These are phyloP conservation scores for Beauveria medogensis DNA, from an alignment of 2,329 filamentous ascomycete species.

Conservation along the genomic window DNA sequence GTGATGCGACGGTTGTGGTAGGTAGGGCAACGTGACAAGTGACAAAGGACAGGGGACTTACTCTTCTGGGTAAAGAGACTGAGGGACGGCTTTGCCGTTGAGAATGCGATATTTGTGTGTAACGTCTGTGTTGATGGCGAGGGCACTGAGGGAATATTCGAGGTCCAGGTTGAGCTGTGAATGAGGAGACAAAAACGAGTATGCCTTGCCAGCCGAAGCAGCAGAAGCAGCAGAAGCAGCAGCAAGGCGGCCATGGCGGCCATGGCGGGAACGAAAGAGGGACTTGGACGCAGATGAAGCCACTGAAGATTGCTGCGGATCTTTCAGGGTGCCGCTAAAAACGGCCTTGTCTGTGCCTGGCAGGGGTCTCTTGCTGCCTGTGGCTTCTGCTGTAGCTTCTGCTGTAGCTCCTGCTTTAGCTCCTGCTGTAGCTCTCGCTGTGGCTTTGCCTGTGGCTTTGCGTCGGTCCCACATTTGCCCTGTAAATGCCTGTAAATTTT, in stretches of 20 bases:
- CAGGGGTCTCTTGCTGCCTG: neutral
- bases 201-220: neutral
- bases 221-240: neutral
- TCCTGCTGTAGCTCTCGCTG: neutral
- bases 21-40: neutral
- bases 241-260: neutral
- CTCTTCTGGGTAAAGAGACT: conserved; percentile 15
- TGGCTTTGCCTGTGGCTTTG: neutral
- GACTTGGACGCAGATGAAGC: neutral
- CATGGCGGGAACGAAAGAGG: neutral
- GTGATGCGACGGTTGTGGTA: neutral
- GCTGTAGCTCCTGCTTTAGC: too few species aligned
- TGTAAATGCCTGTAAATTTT: neutral
- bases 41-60: neutral
- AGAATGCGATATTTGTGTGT: conserved; percentile 24
- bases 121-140: conserved; percentile 20
- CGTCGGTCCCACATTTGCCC: conserved; percentile 10
- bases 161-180: conserved; percentile 10
- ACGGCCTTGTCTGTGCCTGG: neutral
- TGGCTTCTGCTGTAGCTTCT: neutral
- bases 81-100: conserved; percentile 25
- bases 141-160: conserved; percentile 22
- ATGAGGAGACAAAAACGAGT: neutral
- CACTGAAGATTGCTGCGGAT: neutral
- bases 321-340: neutral